Conservation (phyloP, 2,329 filamentous ascomycete genomes). For the Capronia epimyces region DNA sequence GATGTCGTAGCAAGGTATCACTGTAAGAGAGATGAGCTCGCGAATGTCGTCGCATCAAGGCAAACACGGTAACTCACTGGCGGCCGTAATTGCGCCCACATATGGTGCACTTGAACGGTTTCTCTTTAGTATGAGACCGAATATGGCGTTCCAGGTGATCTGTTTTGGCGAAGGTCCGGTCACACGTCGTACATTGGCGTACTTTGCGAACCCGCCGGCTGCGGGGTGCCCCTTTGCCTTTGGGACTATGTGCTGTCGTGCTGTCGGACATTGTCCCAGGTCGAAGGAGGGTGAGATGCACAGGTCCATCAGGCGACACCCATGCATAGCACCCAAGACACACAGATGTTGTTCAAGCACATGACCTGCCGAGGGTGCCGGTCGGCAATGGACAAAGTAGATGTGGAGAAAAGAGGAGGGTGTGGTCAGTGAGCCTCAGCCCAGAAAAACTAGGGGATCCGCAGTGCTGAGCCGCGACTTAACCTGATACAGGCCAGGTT, state of each 20-base stretch:
- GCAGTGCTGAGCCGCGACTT: too few species aligned
- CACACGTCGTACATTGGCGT: conserved; percentile 25
- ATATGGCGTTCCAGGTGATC: conserved; percentile 34
- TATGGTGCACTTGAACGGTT: conserved; percentile 29
- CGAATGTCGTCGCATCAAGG: not conserved
- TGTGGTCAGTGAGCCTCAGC: too few species aligned
- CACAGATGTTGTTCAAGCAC: too few species aligned
- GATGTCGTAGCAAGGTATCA: conserved; percentile 24
- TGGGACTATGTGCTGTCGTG: not conserved
- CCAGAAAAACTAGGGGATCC: too few species aligned
- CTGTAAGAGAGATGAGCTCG: conserved; percentile 4
- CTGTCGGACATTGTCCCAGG: conserved; percentile 10
- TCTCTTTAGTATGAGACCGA: conserved; percentile 34
- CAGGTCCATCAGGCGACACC: not conserved
- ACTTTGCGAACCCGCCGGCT: conserved; percentile 17
- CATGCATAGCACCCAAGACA: not conserved
- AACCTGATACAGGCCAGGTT: too few species aligned
- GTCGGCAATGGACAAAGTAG: too few species aligned
- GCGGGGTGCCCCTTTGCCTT: conserved; percentile 6
- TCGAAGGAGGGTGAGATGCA: not conserved
- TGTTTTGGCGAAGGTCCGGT: conserved; percentile 31
- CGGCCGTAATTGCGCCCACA: conserved; percentile 25
- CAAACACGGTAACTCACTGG: conserved; percentile 14
- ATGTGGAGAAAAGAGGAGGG: too few species aligned
- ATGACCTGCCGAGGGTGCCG: too few species aligned